These are phyloP conservation scores for Tetraselmis striata DNA, from an alignment of 139 green algal species.

Conservation along the genomic window DNA sequence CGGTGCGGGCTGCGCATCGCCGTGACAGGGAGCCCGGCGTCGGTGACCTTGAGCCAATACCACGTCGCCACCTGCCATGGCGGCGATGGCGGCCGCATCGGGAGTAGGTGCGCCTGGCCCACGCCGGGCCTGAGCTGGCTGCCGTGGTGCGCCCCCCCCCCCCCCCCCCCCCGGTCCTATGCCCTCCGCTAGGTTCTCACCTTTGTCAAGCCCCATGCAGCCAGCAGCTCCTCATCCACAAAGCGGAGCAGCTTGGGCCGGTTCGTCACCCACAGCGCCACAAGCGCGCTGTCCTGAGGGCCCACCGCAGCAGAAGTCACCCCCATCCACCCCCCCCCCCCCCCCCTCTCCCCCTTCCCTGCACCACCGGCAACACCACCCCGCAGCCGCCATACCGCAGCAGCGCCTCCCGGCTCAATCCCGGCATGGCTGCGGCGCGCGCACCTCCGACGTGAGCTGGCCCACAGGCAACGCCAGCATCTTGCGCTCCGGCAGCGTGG, in stretches of 20 bases:
- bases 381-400: too few relatives aligned
- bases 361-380: too few relatives aligned
- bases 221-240: slow-evolving; percentile 58
- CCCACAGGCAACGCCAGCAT: slow-evolving; percentile 52
- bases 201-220: slow-evolving; percentile 50
- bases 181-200: too few relatives aligned
- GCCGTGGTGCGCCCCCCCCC: too few relatives aligned
- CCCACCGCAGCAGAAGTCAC: background rate
- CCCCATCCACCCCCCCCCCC: too few relatives aligned
- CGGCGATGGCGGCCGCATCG: too few relatives aligned
- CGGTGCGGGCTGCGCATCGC: slow-evolving; percentile 46
- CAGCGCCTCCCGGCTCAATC: too few relatives aligned
- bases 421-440: too few relatives aligned
- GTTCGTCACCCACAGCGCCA: slow-evolving; percentile 80
- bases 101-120: too few relatives aligned
- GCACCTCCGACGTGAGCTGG: slow-evolving; percentile 18
- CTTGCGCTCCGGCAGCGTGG: slow-evolving; percentile 50
- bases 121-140: too few relatives aligned
- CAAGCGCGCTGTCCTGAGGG: slow-evolving; percentile 45
- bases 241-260: slow-evolving; percentile 58
- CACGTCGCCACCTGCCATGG: slow-evolving; percentile 55
- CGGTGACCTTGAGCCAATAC: slow-evolving; percentile 65
- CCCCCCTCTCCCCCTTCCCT: too few relatives aligned
- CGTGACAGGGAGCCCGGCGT: slow-evolving; percentile 28
- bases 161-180: too few relatives aligned